phyloP scores from a whole-genome alignment of 805 yeast species.

The Lipomyces yamadae region DNA sequence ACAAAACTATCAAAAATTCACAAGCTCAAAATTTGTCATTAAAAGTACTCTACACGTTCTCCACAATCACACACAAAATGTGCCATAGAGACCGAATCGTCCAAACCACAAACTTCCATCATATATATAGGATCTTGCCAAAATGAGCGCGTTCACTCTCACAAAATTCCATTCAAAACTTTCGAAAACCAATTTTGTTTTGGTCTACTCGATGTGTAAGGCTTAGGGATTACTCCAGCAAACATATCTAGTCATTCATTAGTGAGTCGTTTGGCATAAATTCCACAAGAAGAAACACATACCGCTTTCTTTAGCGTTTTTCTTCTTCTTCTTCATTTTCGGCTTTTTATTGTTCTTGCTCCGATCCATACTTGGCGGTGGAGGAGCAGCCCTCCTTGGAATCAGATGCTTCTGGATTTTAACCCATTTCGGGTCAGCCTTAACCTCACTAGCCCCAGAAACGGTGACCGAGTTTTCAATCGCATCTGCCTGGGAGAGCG shows the following conservation, averaged over 20 bases:
- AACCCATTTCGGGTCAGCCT: conserved; percentile 16
- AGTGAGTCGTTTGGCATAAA: background rate
- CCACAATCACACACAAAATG: background rate
- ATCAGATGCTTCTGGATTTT: conserved; percentile 16
- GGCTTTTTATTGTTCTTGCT: background rate
- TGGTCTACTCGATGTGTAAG: conserved; percentile 15
- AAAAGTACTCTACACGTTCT: background rate
- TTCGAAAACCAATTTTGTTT: conserved; percentile 29
- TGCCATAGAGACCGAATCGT: background rate
- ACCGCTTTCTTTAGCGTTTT: conserved; percentile 13
- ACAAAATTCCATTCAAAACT: conserved; percentile 19
- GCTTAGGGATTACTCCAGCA: conserved; percentile 17
- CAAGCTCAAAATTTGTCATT: too few relatives aligned
- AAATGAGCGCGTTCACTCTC: background rate
- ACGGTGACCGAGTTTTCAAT: background rate
- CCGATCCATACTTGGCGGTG: conserved; percentile 18
- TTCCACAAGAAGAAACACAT: background rate
- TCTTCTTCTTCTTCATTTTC: conserved; percentile 8
- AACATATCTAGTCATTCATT: conserved; percentile 12
- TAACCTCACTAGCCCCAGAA: background rate
- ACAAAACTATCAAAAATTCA: too few relatives aligned
- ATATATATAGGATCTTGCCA: background rate
- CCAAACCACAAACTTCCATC: background rate
- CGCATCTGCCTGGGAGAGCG: background rate
- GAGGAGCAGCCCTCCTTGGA: conserved; percentile 26